Percentiles rank a stretch among this genome's conserved stretches.
Conservation (phyloP, 1,284 basidiomycete species). For the Pascua guehoae region DNA sequence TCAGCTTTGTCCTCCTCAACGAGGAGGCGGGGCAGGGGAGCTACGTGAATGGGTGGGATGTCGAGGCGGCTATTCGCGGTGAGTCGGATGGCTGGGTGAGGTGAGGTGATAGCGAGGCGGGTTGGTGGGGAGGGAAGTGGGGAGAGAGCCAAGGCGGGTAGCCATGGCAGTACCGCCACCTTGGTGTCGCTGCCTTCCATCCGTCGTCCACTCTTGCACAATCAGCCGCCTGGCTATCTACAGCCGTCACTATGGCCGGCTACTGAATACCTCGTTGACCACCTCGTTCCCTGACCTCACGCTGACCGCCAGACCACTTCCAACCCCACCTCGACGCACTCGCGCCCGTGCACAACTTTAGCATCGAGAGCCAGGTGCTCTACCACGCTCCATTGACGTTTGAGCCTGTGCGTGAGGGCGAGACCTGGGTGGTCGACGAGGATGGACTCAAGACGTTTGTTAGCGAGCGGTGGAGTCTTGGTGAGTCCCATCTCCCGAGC, state of each 20-base stretch:
- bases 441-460: constrained; percentile 86
- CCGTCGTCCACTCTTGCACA: no score
- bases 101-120: no score
- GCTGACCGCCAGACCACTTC: constrained; percentile 59
- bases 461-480: constrained; percentile 89
- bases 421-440: constrained; percentile 60
- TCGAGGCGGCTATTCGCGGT: constrained; percentile 64
- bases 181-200: no score
- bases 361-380: constrained; percentile 88
- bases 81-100: constrained; percentile 32
- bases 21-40: constrained; percentile 72
- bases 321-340: constrained; percentile 63
- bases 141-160: no score
- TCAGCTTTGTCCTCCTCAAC: constrained; percentile 62
- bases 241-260: no score
- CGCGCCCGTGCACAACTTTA: constrained; percentile 75
- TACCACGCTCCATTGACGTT: constrained; percentile 88
- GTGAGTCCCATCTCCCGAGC: constrained; percentile 52
- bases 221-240: no score
- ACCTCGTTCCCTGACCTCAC: no score
- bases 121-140: no score
- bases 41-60: constrained; percentile 66
- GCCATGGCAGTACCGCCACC: no score
- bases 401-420: constrained; percentile 47
- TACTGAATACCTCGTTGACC: no score